These are phyloP conservation scores for Cylindrodendrum hubeiense DNA, from an alignment of 2,329 filamentous ascomycete species.

Conservation along the genomic window DNA sequence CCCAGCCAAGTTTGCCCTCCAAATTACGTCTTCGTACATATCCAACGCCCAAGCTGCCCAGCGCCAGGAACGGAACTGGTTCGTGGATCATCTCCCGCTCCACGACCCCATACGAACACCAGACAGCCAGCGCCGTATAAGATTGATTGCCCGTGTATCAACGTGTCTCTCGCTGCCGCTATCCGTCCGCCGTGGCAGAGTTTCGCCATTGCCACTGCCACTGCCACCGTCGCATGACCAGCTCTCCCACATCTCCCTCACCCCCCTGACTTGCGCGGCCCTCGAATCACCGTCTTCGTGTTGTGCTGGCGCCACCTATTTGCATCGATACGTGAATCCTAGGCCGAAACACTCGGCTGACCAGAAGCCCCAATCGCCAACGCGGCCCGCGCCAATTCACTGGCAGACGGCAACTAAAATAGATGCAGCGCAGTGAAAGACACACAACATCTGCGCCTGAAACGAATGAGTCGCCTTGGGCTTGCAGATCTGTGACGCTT, in stretches of 20 bases:
- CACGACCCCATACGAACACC: not conserved
- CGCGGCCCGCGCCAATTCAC: not conserved
- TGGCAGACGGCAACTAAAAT: not conserved
- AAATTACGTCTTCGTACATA: not conserved
- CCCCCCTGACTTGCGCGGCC: slow-evolving; percentile 20
- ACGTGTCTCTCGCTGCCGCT: not conserved
- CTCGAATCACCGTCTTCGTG: slow-evolving; percentile 3
- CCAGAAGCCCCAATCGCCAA: not conserved
- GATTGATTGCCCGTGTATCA: not conserved
- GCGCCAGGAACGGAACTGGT: not conserved
- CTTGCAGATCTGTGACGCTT: slow-evolving; percentile 21
- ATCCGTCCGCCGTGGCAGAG: not conserved
- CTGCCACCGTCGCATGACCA: slow-evolving; percentile 20
- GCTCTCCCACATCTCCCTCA: slow-evolving; percentile 12
- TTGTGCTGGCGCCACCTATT: slow-evolving; percentile 6
- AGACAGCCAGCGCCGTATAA: not conserved
- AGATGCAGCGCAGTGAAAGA: not conserved
- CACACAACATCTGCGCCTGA: slow-evolving; percentile 7
- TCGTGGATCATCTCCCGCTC: not conserved
- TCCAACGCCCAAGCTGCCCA: not conserved
- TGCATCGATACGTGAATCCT: not conserved
- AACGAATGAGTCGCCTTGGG: slow-evolving; percentile 11
- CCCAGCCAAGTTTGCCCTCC: not conserved
- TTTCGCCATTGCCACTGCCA: slow-evolving; percentile 9
- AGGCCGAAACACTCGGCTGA: not conserved